phyloP scores from a whole-genome alignment of 1,139 yeast genomes.

The Spathaspora sp. region DNA sequence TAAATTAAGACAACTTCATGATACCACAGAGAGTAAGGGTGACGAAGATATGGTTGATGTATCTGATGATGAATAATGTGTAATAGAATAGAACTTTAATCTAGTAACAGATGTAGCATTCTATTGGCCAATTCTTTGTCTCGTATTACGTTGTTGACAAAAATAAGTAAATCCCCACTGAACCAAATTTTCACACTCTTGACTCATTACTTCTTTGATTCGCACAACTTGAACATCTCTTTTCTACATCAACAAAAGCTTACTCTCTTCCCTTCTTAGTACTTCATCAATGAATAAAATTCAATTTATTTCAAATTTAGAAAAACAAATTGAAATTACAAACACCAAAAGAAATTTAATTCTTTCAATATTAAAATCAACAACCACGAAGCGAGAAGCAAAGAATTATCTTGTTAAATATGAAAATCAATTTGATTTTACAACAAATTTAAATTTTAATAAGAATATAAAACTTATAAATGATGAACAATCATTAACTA shows the following conservation, averaged over 20 bases:
- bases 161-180: too few relatives aligned
- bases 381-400: conserved; percentile 79
- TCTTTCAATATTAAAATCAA: conserved; percentile 66
- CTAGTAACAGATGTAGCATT: not conserved
- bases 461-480: conserved; percentile 9
- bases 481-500: conserved; percentile 15
- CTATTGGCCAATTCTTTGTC: not conserved
- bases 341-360: conserved; percentile 53
- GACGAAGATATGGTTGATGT: conserved; percentile 21
- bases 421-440: conserved; percentile 39
- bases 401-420: conserved; percentile 64
- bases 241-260: too few relatives aligned
- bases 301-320: conserved; percentile 40
- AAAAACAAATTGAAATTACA: conserved; percentile 32
- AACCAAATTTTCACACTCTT: not conserved
- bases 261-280: too few relatives aligned
- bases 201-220: not conserved
- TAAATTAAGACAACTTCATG: conserved; percentile 57
- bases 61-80: conserved; percentile 14
- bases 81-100: not conserved
- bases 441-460: conserved; percentile 16
- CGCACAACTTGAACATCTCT: conserved; percentile 2
- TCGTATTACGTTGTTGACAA: too few relatives aligned
- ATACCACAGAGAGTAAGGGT: conserved; percentile 29
- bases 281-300: not conserved